Evolutionary conservation across 345 rosid species (phyloP).

Genomic region (Excoecaria agallocha): DNA sequence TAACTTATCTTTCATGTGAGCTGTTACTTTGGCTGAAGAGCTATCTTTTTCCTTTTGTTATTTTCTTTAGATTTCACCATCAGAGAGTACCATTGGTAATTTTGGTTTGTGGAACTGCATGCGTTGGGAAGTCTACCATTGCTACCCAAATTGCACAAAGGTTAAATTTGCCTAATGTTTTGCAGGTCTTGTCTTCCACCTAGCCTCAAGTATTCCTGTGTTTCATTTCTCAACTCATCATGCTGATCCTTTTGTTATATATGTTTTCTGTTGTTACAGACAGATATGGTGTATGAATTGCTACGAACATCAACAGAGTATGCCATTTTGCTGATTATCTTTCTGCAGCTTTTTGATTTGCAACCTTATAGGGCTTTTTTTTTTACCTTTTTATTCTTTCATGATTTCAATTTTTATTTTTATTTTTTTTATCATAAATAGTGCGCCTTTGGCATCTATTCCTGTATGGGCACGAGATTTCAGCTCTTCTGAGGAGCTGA

Average conservation of each 20-base stretch:
- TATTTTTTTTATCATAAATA: conserved; percentile 24
- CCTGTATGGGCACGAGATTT: conserved; percentile 95
- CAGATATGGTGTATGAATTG: conserved; percentile 87
- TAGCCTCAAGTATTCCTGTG: background rate
- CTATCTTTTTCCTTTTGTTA: conserved; percentile 14
- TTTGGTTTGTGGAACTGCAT: conserved; percentile 98
- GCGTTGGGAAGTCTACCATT: conserved; percentile 96
- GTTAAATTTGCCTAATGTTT: conserved; percentile 94
- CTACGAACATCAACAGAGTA: conserved; percentile 95
- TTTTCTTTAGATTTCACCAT: conserved; percentile 79
- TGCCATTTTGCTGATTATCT: conserved; percentile 21
- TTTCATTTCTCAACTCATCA: background rate
- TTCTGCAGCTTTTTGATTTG: background rate
- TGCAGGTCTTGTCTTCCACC: conserved; percentile 54
- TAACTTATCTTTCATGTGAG: background rate
- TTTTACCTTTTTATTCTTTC: no score
- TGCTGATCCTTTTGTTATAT: conserved; percentile 12
- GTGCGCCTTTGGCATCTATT: conserved; percentile 89
- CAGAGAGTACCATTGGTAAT: conserved; percentile 96
- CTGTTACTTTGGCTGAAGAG: conserved; percentile 6
- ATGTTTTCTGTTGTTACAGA: conserved; percentile 42
- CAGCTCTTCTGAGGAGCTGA: conserved; percentile 78
- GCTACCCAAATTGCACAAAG: conserved; percentile 99
- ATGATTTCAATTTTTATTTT: background rate
- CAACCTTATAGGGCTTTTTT: conserved; percentile 3